Evolutionary conservation across 2,329 filamentous ascomycete species (phyloP).

Genomic region (Lasiodiplodia sp.): DNA sequence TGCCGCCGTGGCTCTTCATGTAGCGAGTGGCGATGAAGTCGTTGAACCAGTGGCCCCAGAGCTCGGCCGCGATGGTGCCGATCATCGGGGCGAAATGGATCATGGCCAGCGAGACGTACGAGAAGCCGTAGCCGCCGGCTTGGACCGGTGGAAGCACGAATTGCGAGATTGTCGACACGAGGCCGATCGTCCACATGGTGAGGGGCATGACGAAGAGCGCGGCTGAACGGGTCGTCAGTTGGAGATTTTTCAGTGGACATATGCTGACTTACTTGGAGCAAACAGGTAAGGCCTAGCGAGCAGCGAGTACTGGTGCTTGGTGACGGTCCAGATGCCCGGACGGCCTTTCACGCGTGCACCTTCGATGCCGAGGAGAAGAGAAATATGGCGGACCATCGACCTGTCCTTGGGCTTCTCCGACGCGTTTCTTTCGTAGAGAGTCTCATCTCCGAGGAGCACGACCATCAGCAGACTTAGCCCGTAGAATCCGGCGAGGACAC

Average conservation of each 20-base stretch:
- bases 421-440: conserved; percentile 41
- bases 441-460: conserved; percentile 44
- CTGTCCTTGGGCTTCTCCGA: conserved; percentile 19
- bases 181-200: conserved; percentile 41
- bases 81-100: conserved; percentile 47
- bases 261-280: conserved; percentile 32
- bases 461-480: conserved; percentile 43
- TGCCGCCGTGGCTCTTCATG: conserved; percentile 41
- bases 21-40: conserved; percentile 45
- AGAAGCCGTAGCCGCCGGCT: conserved; percentile 31
- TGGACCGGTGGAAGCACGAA: conserved; percentile 36
- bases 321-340: conserved; percentile 22
- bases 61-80: conserved; percentile 42
- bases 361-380: conserved; percentile 25
- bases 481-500: conserved; percentile 45
- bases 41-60: conserved; percentile 49
- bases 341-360: conserved; percentile 17
- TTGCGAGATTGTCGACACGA: conserved; percentile 38
- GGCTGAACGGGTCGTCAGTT: conserved; percentile 1
- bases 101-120: conserved; percentile 37
- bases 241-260: not conserved
- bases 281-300: conserved; percentile 35
- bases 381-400: conserved; percentile 7
- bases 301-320: conserved; percentile 28
- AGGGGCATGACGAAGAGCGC: conserved; percentile 36